Evolutionary conservation across 169 alveolate species (phyloP), one percentile per base, ranked within the genome.

Genomic region (Perkinsus chesapeaki): DNA sequence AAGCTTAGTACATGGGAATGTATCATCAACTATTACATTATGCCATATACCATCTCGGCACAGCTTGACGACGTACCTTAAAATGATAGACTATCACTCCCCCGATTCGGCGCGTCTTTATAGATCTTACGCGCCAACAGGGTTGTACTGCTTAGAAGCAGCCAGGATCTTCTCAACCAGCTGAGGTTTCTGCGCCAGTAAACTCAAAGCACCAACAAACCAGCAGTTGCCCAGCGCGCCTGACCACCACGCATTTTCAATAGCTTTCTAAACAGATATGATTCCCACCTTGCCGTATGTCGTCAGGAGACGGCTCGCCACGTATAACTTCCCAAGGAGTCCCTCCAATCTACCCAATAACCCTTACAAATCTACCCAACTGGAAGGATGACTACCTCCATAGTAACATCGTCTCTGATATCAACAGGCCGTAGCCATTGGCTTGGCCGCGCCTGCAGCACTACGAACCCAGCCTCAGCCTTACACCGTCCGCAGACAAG

Each of bases 151-250:
- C 73, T 39, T 91, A 27, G 73, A 60, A 20, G 82, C 3, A 20
- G 60, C 20, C 0, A 91, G 31, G 19, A 91, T 47, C 1, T 39
- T 91, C 31, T 91, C 93, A 39, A 91, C 39, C 47, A 91, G 37
- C 9, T 39, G 0, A 19, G 93, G 93, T 39, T 36, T 91, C 73
- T 39, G 93, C 0, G 93, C 93, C 39, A 91, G 39, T 36, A 91
- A 39, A 34, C 82, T 39, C 7, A 91, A 39, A 16, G 93, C 93
- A 12, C 93, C 93, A 0, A 60, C 93, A 60, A 91, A 91, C 93
- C 93, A 91, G 93, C 93, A 91, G 73, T 91, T 91, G n/a, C 93
- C 93, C n/a, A 91, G n/a, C 34, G 93, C 93, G 9, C 93, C 93
- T 60, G 82, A 60, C 1, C 27, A 60, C 23, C 5, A 43, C 23